Percentiles rank a stretch among this genome's conserved stretches.
Conservation (phyloP, 352 stramenopile species). For the Globisporangium ultimum region DNA sequence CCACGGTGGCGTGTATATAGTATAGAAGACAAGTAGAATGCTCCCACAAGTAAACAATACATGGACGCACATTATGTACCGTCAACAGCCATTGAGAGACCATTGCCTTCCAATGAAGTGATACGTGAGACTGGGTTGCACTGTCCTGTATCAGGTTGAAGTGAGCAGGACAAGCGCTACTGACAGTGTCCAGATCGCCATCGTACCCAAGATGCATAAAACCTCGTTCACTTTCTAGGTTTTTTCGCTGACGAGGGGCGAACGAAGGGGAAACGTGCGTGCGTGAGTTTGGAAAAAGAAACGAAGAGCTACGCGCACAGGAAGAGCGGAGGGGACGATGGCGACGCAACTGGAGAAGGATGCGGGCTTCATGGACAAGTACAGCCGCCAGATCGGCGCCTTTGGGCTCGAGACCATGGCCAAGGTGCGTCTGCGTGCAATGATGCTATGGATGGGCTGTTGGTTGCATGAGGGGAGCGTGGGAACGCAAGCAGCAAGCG, state of each 20-base stretch:
- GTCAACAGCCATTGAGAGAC: not conserved
- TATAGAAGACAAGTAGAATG: not conserved
- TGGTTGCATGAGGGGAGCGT: not conserved
- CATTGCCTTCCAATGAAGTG: too few relatives aligned
- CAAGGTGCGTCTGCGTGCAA: slow-evolving; percentile 46
- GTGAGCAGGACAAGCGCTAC: slow-evolving; percentile 5
- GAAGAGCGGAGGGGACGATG: slow-evolving; percentile 49
- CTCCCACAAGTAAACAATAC: not conserved
- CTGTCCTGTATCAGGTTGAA: slow-evolving; percentile 15
- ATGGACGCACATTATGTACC: not conserved
- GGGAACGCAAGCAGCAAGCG: not conserved
- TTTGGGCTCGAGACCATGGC: slow-evolving; percentile 91
- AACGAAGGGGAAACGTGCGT: not conserved
- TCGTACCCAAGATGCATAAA: slow-evolving; percentile 9
- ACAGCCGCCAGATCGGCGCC: slow-evolving; percentile 90
- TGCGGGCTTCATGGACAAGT: slow-evolving; percentile 93
- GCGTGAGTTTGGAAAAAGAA: slow-evolving; percentile 6
- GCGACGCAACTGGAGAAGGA: slow-evolving; percentile 73
- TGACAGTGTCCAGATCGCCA: slow-evolving; percentile 14
- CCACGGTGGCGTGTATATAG: too few relatives aligned
- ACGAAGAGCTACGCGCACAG: slow-evolving; percentile 23
- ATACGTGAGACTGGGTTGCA: too few relatives aligned
- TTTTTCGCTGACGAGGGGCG: not conserved
- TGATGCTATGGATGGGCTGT: slow-evolving; percentile 10
- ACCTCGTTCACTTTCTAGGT: slow-evolving; percentile 1